phyloP scores from a whole-genome alignment of 1,284 basidiomycete genomes.

The Cryptococcus floricola region DNA sequence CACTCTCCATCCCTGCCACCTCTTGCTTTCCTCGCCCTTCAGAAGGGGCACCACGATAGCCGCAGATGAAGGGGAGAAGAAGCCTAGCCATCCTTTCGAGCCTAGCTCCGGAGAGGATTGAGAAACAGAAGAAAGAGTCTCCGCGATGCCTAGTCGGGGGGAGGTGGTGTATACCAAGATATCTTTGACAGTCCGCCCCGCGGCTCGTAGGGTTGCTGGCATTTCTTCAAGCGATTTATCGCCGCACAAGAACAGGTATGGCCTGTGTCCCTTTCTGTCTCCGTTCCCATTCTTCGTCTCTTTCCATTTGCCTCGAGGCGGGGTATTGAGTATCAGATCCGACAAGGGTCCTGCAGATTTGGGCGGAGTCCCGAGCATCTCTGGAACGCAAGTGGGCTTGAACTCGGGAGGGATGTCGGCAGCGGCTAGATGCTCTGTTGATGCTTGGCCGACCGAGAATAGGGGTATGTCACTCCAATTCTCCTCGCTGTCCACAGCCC shows the following conservation, averaged over 20 bases:
- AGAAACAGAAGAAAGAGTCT: background rate
- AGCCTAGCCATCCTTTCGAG: slow-evolving; percentile 29
- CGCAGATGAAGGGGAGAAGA: slow-evolving; percentile 45
- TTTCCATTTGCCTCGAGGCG: slow-evolving; percentile 5
- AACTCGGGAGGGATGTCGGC: slow-evolving; percentile 5
- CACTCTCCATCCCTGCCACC: slow-evolving; percentile 13
- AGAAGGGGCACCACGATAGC: slow-evolving; percentile 27
- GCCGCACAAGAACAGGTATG: slow-evolving; percentile 37
- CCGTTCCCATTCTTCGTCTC: background rate
- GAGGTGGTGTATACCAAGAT: slow-evolving; percentile 28
- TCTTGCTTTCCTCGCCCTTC: background rate
- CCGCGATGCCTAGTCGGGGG: slow-evolving; percentile 3
- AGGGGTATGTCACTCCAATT: slow-evolving; percentile 9
- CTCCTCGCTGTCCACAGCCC: background rate
- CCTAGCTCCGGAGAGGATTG: too few species aligned
- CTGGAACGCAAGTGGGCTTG: slow-evolving; percentile 2
- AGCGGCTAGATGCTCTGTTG: slow-evolving; percentile 3
- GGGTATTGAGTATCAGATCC: slow-evolving; percentile 17
- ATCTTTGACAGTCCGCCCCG: slow-evolving; percentile 18
- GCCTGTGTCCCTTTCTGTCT: slow-evolving; percentile 5
- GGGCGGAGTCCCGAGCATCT: background rate
- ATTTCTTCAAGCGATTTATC: slow-evolving; percentile 39
- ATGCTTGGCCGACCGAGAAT: slow-evolving; percentile 12
- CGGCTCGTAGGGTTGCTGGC: slow-evolving; percentile 15
- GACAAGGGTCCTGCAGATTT: slow-evolving; percentile 17